Conservation (phyloP, 345 rosid species). For the Zanthoxylum bungeanum region DNA sequence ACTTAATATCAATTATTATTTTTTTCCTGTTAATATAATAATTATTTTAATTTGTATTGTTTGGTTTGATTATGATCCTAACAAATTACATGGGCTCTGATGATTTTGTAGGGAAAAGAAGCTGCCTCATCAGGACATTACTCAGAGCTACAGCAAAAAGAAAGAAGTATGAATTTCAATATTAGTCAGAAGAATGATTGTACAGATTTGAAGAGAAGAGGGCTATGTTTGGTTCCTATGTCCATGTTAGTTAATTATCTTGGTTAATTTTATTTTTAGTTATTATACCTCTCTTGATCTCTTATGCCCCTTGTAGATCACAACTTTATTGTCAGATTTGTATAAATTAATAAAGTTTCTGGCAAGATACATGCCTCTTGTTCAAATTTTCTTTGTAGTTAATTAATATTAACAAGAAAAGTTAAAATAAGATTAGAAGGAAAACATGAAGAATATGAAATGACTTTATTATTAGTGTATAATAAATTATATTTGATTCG, state of each 20-base stretch:
- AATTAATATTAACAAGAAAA: slow-evolving; percentile 2
- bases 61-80: slow-evolving; percentile 8
- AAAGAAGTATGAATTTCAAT: slow-evolving; percentile 23
- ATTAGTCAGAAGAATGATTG: slow-evolving; percentile 22
- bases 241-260: slow-evolving; percentile 67
- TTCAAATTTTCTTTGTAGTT: background rate
- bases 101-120: slow-evolving; percentile 31
- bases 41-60: background rate
- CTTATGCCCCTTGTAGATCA: background rate
- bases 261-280: slow-evolving; percentile 38
- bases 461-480: background rate
- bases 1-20: background rate
- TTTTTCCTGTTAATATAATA: background rate
- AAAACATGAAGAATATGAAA: background rate
- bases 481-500: background rate
- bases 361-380: background rate
- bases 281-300: background rate
- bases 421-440: background rate
- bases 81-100: background rate
- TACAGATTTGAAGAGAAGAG: slow-evolving; percentile 63
- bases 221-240: slow-evolving; percentile 70
- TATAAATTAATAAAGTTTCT: slow-evolving; percentile 13
- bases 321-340: slow-evolving; percentile 5
- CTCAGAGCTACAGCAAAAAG: slow-evolving; percentile 22
- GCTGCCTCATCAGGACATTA: slow-evolving; percentile 16